Base-by-base conservation (phyloP, 1,139 yeast genomes). In the Debaryomyces udenii region DNA sequence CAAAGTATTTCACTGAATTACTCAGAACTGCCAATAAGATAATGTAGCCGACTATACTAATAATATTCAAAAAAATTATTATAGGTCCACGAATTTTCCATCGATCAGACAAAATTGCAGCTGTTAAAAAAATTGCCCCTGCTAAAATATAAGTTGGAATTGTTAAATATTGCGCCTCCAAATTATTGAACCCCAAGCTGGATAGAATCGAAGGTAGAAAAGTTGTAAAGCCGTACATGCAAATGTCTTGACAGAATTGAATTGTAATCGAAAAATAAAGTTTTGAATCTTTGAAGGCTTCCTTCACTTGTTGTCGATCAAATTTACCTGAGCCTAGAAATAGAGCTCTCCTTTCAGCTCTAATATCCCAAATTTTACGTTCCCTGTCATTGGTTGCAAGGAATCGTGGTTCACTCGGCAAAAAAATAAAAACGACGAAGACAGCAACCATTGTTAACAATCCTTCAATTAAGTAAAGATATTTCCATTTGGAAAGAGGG, bases 61-160 rank as follows among this genome's bases (percentile, higher is more conserved):
- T 57, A 24, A 66, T 47, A 39, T 61, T 58, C 4, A 59, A 42
- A 9, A 37, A 43, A 14, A 61, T 37, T 15, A 61, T 51, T 34
- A 56, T 49, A 37, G 47, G 62, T 38, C 32, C 43, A 45, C 60
- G 50, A 7, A 50, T 24, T 13, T 38, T 31, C 17, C 37, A 52
- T 40, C 51, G 58, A 52, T 76, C 81, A n/a, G 79, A 71, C 40
- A 62, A 48, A 32, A 52, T 53, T 2, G 78, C 74, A 36, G 64
- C 58, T 6, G 57, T 43, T 27, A 74, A 52, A 39, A 67, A 69
- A 2, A 64, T 59, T 7, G 70, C 47, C 4, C 76, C 72, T 1
- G 78, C 68, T 35, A 70, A 50, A 32, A 71, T 59, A 52, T 76
- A 76, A 31, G 74, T 69, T 15, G 81, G 81, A 18, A 76, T 73